Evolutionary conservation across 78 protist genomes (phyloP).

Genomic region (Polysphondylium violaceum): DNA sequence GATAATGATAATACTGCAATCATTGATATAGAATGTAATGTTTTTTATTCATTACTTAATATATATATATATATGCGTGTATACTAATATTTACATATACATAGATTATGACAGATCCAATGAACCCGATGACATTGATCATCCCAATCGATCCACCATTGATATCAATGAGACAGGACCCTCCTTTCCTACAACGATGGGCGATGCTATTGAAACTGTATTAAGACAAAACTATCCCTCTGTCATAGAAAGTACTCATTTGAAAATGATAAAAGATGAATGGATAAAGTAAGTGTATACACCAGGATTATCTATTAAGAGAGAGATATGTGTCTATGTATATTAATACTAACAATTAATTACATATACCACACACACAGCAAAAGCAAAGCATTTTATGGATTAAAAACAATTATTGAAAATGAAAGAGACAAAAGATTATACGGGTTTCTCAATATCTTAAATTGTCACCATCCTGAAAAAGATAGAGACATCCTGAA

Average conservation of each 20-base stretch:
- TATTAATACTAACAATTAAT: neutral
- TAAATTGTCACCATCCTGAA: slow-evolving; percentile 45
- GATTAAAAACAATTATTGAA: slow-evolving; percentile 49
- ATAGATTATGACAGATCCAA: slow-evolving; percentile 55
- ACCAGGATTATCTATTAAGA: too few relatives aligned
- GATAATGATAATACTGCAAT: slow-evolving; percentile 20
- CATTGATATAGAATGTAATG: slow-evolving; percentile 54
- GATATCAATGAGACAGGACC: slow-evolving; percentile 34
- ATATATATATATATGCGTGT: neutral
- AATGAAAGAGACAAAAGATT: slow-evolving; percentile 59
- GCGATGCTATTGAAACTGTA: slow-evolving; percentile 20
- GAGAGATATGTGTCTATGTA: neutral
- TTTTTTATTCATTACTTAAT: too few relatives aligned
- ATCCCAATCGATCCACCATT: slow-evolving; percentile 64
- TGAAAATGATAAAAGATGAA: slow-evolving; percentile 50
- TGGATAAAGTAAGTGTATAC: slow-evolving; percentile 70
- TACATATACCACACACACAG: neutral
- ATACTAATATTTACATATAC: neutral
- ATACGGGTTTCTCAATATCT: slow-evolving; percentile 25
- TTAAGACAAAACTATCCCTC: slow-evolving; percentile 33
- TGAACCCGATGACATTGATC: slow-evolving; percentile 71
- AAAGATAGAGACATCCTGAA: slow-evolving; percentile 43
- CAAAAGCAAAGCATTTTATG: slow-evolving; percentile 63
- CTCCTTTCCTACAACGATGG: slow-evolving; percentile 6
- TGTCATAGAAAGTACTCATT: slow-evolving; percentile 24